These are phyloP conservation scores for Tardiomyces blankii DNA, from an alignment of 1,139 yeast species.

Conservation along the genomic window DNA sequence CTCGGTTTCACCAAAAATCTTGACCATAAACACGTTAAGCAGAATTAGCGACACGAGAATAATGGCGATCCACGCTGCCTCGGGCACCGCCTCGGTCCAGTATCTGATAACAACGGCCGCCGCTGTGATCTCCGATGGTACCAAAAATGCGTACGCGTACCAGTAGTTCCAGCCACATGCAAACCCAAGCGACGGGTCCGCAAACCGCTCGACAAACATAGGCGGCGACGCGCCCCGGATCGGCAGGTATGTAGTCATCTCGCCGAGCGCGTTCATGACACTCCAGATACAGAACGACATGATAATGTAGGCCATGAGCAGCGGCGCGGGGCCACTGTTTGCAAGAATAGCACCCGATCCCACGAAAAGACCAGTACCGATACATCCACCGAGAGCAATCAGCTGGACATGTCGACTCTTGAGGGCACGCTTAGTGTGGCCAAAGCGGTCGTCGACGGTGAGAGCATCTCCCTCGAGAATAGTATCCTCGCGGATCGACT, in stretches of 20 bases:
- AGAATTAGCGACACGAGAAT: constrained; percentile 45
- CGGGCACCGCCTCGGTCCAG: constrained; percentile 32
- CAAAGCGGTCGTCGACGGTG: background rate
- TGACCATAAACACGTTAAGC: constrained; percentile 64
- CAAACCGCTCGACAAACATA: constrained; percentile 42
- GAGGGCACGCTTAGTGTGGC: background rate
- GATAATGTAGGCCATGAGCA: constrained; percentile 56
- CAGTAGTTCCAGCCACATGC: constrained; percentile 77
- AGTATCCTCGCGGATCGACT: background rate
- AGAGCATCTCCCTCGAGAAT: background rate
- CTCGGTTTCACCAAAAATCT: constrained; percentile 70
- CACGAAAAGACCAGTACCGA: constrained; percentile 69
- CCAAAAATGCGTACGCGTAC: constrained; percentile 64
- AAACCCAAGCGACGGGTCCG: constrained; percentile 38
- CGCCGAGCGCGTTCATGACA: constrained; percentile 80
- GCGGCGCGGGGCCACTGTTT: constrained; percentile 73
- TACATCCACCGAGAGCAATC: constrained; percentile 78
- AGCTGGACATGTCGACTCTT: constrained; percentile 43
- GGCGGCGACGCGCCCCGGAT: constrained; percentile 65
- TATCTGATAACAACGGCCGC: constrained; percentile 59
- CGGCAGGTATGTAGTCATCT: constrained; percentile 72
- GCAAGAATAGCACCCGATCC: constrained; percentile 62
- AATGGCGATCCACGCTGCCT: constrained; percentile 52
- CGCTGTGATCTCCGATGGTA: constrained; percentile 69
- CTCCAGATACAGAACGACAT: constrained; percentile 62